Base-by-base conservation (phyloP, 176 grass and related monocot species). In the Bothriochloa decipiens region DNA sequence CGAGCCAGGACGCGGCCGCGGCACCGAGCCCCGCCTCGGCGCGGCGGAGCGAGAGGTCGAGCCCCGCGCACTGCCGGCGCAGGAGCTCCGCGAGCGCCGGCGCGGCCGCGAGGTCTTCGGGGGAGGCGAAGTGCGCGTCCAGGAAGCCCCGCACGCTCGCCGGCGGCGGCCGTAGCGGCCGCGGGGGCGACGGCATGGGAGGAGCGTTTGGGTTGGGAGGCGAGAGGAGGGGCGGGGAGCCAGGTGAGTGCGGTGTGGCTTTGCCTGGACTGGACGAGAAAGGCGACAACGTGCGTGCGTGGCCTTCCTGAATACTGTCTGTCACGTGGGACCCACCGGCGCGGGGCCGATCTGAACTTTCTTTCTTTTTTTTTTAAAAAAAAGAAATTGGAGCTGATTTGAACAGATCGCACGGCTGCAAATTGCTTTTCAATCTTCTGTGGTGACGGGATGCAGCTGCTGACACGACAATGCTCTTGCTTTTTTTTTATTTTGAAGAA, bases 11-110 rank as follows among this genome's bases (percentile, higher is more conserved):
- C 20, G 79, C 73, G 23, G 93, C 46, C 0, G 60, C 71, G 80
- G 70, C 72, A 1, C 41, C 66, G 70, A 95, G 87, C 41, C 76
- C 76, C 46, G 72, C 79, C 85, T 88, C 85, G 46, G 90, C 85
- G 65, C 71, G 82, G 47, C 52, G 15, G 57, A 95, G 39, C 35
- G 88, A 89, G 3, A 52, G 28, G 35, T 90, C 87, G 35, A 92
- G 90, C 26, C 76, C 90, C 33, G 53, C 82, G 82, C 93, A 92
- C 36, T 95, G 87, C 15, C 85, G 85, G 76, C 86, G 85, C 22
- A 95, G 88, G 23, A 68, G 79, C 79, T 74, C 93, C 40, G 80
- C 42, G 40, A 95, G 90, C 15, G 82, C 88, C 3, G 88, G 85
- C 22, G 90, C 82, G 12, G 76, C 81, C 39, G 71, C 18, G 3